A percentile compares a stretch with the other conserved stretches of the same genome.
Conservation (phyloP, 2,329 filamentous ascomycete species). For the Tolypocladium paradoxum region DNA sequence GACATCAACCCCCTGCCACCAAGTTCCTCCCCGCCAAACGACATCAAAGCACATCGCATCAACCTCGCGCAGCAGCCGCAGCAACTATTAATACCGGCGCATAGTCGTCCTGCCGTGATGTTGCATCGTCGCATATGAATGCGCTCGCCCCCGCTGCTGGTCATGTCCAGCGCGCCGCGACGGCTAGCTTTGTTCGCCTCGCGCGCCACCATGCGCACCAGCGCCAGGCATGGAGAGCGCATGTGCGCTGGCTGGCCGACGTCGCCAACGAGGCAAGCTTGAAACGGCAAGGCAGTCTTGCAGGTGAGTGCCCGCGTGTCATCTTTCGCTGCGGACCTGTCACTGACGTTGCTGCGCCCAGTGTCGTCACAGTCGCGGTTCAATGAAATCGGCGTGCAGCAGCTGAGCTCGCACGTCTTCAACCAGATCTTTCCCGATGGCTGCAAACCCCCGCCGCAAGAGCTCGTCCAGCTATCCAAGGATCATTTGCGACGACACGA, state of each 20-base stretch:
- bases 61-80: background rate
- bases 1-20: background rate
- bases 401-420: constrained; percentile 76
- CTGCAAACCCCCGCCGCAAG: constrained; percentile 45
- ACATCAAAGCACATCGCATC: background rate
- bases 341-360: constrained; percentile 9
- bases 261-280: constrained; percentile 14
- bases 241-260: constrained; percentile 34
- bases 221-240: constrained; percentile 22
- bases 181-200: constrained; percentile 38
- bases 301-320: constrained; percentile 23
- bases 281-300: constrained; percentile 20
- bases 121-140: constrained; percentile 12
- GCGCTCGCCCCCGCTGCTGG: constrained; percentile 21
- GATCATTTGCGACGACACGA: constrained; percentile 81
- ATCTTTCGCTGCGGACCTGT: background rate
- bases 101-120: constrained; percentile 14
- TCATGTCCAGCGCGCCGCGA: constrained; percentile 28
- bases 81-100: constrained; percentile 2
- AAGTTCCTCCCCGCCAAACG: background rate
- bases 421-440: constrained; percentile 65
- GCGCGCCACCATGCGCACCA: constrained; percentile 35
- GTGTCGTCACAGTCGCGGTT: constrained; percentile 54
- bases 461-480: constrained; percentile 68
- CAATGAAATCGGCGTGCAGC: constrained; percentile 92